phyloP scores from a whole-genome alignment of 805 yeast species.

The Zygoascus biomembranicola region DNA sequence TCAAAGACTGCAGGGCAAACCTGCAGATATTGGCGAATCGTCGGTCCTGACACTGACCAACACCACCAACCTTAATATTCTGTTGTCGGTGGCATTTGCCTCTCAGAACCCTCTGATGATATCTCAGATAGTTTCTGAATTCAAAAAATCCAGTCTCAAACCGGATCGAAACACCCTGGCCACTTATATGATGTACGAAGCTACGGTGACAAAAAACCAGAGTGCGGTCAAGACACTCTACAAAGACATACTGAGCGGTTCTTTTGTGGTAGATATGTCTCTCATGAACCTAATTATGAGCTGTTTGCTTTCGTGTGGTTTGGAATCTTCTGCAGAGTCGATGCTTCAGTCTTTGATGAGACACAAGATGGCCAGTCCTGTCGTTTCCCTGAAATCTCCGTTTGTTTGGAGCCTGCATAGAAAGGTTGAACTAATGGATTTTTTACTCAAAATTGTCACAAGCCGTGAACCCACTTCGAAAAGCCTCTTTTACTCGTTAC shows the following conservation, averaged over 20 bases:
- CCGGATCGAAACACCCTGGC: slow-evolving; percentile 29
- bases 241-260: slow-evolving; percentile 13
- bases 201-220: slow-evolving; percentile 9
- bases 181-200: slow-evolving; percentile 16
- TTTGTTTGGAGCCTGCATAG: slow-evolving; percentile 7
- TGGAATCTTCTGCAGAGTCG: slow-evolving; percentile 13
- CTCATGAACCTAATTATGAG: slow-evolving; percentile 20
- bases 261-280: slow-evolving; percentile 21
- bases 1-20: slow-evolving; percentile 1
- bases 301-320: slow-evolving; percentile 17
- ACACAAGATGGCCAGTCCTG: neutral
- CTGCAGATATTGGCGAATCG: neutral
- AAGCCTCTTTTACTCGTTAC: neutral
- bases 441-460: slow-evolving; percentile 5
- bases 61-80: slow-evolving; percentile 22
- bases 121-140: slow-evolving; percentile 13
- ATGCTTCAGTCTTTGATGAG: slow-evolving; percentile 6
- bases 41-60: neutral
- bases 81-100: slow-evolving; percentile 23
- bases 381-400: neutral
- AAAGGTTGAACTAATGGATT: slow-evolving; percentile 13
- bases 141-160: slow-evolving; percentile 4
- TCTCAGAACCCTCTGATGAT: slow-evolving; percentile 10
- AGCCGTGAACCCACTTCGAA: neutral
- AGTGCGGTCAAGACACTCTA: slow-evolving; percentile 11